These are phyloP conservation scores for Naganishia albida DNA, from an alignment of 1,284 basidiomycete species.

Conservation along the genomic window DNA sequence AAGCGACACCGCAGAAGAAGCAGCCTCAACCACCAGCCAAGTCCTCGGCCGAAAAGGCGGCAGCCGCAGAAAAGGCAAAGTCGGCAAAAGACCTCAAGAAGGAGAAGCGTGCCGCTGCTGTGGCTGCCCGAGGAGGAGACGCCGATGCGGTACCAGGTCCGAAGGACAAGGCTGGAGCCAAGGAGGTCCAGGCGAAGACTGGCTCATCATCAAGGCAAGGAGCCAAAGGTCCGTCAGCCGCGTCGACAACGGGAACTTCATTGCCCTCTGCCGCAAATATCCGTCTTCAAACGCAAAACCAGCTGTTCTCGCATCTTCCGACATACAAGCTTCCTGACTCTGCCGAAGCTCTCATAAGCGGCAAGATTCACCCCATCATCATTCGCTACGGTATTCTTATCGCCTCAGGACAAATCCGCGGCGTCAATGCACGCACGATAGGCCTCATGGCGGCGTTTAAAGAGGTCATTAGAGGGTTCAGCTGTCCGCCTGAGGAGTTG, in stretches of 20 bases:
- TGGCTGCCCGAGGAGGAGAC: conserved; percentile 43
- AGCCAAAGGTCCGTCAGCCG: not conserved
- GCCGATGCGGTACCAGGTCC: conserved; percentile 22
- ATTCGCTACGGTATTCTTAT: conserved; percentile 51
- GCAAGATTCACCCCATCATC: conserved; percentile 49
- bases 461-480: conserved; percentile 53
- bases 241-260: conserved; percentile 20
- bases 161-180: conserved; percentile 7
- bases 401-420: conserved; percentile 43
- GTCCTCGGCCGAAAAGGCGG: conserved; percentile 15
- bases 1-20: conserved; percentile 7
- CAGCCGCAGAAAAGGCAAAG: conserved; percentile 37
- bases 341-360: conserved; percentile 33
- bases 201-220: conserved; percentile 15
- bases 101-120: conserved; percentile 51
- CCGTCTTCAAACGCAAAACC: conserved; percentile 34
- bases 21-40: conserved; percentile 1
- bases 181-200: conserved; percentile 1
- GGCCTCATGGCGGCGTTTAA: conserved; percentile 57
- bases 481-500: conserved; percentile 48
- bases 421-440: conserved; percentile 56
- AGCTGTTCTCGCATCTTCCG: conserved; percentile 68
- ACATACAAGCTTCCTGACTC: conserved; percentile 56
- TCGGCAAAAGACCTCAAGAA: conserved; percentile 52
- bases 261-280: conserved; percentile 35